Conservation (phyloP, 1,284 basidiomycete genomes). For the Cutaneotrichosporon mucoides region DNA sequence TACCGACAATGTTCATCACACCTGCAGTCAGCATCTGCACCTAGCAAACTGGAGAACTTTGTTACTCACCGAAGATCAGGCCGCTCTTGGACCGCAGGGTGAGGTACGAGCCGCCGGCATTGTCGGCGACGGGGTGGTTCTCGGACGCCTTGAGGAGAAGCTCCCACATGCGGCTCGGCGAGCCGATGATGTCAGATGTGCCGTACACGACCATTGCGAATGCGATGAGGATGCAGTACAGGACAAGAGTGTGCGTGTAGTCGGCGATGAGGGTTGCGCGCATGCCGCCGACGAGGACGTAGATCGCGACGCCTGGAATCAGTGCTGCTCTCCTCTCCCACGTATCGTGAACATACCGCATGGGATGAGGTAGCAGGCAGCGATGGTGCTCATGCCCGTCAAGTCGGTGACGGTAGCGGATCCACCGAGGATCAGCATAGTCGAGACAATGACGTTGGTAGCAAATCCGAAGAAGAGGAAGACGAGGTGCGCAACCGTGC, state of each 20-base stretch:
- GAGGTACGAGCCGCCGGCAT: constrained; percentile 61
- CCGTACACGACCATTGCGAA: constrained; percentile 70
- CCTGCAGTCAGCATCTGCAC: constrained; percentile 84
- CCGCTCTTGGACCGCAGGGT: constrained; percentile 78
- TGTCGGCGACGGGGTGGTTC: constrained; percentile 56
- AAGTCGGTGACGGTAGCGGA: constrained; percentile 72
- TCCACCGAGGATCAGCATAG: constrained; percentile 61
- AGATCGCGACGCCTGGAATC: constrained; percentile 43
- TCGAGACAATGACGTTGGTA: constrained; percentile 71
- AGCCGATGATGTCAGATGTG: constrained; percentile 58
- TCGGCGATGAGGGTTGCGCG: constrained; percentile 53
- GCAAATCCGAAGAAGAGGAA: constrained; percentile 75
- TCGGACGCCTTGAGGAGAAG: constrained; percentile 52
- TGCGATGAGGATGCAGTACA: constrained; percentile 64
- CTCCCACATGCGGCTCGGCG: constrained; percentile 55
- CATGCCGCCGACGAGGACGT: constrained; percentile 56
- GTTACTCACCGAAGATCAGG: constrained; percentile 66
- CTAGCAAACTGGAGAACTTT: background rate
- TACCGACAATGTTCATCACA: constrained; percentile 66
- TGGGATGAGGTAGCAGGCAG: constrained; percentile 66
- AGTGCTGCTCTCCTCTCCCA: background rate
- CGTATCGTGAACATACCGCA: background rate
- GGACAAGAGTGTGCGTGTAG: constrained; percentile 71
- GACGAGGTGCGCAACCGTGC: constrained; percentile 63
- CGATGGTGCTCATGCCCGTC: constrained; percentile 77